Percentiles rank a stretch among this genome's conserved stretches.
Conservation (phyloP, 2,329 filamentous ascomycete species). For the Ophiostoma sp. region DNA sequence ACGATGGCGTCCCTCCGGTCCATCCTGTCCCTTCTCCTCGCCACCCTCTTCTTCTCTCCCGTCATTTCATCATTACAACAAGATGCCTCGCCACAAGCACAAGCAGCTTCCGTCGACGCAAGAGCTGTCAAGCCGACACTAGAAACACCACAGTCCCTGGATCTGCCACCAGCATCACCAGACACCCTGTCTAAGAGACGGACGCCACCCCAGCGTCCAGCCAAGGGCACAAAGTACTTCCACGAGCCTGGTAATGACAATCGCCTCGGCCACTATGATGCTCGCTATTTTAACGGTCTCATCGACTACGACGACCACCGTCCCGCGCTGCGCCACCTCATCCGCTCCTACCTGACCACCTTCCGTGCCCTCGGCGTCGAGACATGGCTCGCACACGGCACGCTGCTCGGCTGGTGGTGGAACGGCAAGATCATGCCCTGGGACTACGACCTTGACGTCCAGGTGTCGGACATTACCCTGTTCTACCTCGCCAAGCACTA, state of each 20-base stretch:
- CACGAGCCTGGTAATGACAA: constrained; percentile 57
- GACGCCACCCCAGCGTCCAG: constrained; percentile 6
- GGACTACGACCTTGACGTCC: constrained; percentile 81
- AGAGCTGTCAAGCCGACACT: not conserved
- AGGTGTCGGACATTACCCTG: constrained; percentile 64
- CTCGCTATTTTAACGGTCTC: constrained; percentile 59
- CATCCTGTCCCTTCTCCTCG: constrained; percentile 16
- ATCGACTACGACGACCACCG: constrained; percentile 62
- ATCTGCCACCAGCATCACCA: constrained; percentile 14
- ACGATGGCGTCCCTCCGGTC: constrained; percentile 17
- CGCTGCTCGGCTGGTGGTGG: constrained; percentile 86
- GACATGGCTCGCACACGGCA: constrained; percentile 84
- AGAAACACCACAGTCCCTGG: constrained; percentile 14
- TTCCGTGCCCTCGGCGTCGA: constrained; percentile 61
- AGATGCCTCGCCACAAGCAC: not conserved
- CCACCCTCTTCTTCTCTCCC: constrained; percentile 14
- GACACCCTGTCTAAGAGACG: constrained; percentile 17
- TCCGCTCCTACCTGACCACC: constrained; percentile 66
- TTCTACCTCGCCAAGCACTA: constrained; percentile 57
- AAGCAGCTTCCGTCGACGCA: not conserved
- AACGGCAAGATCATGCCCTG: constrained; percentile 71
- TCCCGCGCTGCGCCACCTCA: constrained; percentile 61
- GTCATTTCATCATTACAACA: not conserved
- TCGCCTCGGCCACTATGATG: constrained; percentile 67
- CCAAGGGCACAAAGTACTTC: constrained; percentile 52